A percentile compares a stretch with the other conserved stretches of the same genome.
These are phyloP conservation scores for Annulohypoxylon truncatum DNA, from an alignment of 2,329 filamentous ascomycete genomes.

Conservation along the genomic window DNA sequence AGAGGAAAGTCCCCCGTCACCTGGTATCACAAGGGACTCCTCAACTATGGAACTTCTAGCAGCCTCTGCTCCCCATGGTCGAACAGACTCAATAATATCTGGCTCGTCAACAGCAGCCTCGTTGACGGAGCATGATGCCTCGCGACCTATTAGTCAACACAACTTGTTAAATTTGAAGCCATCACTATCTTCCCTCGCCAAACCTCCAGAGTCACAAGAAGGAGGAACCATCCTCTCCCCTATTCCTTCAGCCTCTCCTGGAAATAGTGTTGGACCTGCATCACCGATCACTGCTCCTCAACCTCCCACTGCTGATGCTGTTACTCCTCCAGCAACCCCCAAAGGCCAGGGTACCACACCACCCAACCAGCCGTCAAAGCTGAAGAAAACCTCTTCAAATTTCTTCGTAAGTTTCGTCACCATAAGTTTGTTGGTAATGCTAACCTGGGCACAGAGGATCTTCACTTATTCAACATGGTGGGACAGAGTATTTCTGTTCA, in stretches of 20 bases:
- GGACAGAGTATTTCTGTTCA: slow-evolving; percentile 43
- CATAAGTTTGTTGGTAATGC: neutral
- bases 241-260: slow-evolving; percentile 39
- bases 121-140: slow-evolving; percentile 26
- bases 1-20: slow-evolving; percentile 35
- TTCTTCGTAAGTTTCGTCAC: slow-evolving; percentile 42
- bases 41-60: slow-evolving; percentile 41
- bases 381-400: slow-evolving; percentile 41
- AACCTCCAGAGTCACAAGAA: slow-evolving; percentile 34
- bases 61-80: slow-evolving; percentile 40
- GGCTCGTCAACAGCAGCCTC: slow-evolving; percentile 37
- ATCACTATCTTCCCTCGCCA: slow-evolving; percentile 40
- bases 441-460: slow-evolving; percentile 44
- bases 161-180: slow-evolving; percentile 42
- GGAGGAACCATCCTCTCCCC: slow-evolving; percentile 37
- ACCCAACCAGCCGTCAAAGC: slow-evolving; percentile 24
- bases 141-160: slow-evolving; percentile 10
- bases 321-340: slow-evolving; percentile 11
- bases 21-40: slow-evolving; percentile 25
- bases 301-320: slow-evolving; percentile 4
- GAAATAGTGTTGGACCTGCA: slow-evolving; percentile 26
- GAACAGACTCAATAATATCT: slow-evolving; percentile 40
- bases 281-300: slow-evolving; percentile 26
- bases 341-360: slow-evolving; percentile 16
- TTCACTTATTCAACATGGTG: slow-evolving; percentile 48